phyloP scores from a whole-genome alignment of 148 eudicot species.

The Rhododendron kiyosumense region DNA sequence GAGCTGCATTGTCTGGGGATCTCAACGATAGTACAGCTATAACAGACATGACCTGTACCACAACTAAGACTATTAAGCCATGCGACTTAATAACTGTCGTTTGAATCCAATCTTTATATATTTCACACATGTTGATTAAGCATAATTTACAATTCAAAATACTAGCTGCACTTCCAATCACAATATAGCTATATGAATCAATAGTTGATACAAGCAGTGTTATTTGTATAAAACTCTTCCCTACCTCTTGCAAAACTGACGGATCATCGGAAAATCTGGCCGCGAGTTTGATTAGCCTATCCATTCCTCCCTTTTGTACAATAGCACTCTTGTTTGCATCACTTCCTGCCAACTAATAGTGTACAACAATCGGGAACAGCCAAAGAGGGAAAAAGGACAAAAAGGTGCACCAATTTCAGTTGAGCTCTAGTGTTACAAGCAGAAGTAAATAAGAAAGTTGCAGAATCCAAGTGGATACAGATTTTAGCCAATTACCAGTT shows the following conservation, averaged over 20 bases:
- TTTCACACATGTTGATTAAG: not conserved
- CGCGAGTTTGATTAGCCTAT: conserved; percentile 64
- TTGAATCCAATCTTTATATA: not conserved
- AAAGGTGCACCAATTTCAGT: not conserved
- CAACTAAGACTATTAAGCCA: not conserved
- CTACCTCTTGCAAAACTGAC: conserved; percentile 88
- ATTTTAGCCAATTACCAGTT: not conserved
- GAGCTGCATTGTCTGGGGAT: conserved; percentile 78
- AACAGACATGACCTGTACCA: conserved; percentile 69
- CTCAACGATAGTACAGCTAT: conserved; percentile 68
- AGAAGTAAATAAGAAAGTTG: not conserved
- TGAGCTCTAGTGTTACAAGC: not conserved
- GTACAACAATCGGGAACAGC: not conserved
- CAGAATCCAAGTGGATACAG: not conserved
- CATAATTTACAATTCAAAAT: not conserved
- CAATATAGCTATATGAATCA: not conserved
- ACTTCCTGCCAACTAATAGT: conserved; percentile 89
- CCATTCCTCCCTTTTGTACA: conserved; percentile 78
- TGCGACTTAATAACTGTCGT: not conserved
- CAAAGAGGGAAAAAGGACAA: not conserved
- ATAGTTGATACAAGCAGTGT: not conserved
- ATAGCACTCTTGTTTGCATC: conserved; percentile 72
- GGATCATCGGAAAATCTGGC: conserved; percentile 77
- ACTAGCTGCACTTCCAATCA: not conserved
- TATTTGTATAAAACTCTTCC: not conserved